Conservation (phyloP, 116 monocot genomes). For the Posidonia oceanica region DNA sequence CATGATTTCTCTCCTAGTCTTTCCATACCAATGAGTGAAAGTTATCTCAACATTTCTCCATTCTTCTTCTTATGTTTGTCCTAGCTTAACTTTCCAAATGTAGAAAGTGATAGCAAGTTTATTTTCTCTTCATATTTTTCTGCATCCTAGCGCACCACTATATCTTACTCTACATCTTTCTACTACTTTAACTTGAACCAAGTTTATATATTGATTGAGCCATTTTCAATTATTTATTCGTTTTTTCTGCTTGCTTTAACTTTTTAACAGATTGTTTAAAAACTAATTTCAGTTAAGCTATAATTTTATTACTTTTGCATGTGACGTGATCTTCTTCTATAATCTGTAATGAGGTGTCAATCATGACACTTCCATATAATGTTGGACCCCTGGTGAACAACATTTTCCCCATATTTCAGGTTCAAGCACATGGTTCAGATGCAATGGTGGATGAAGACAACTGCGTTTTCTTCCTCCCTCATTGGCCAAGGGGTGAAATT, state of each 20-base stretch:
- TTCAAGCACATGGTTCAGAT: slow-evolving; percentile 98
- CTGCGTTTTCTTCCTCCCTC: slow-evolving; percentile 89
- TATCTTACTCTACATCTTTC: no score
- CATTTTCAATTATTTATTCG: background rate
- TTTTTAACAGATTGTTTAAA: no score
- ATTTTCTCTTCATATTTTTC: background rate
- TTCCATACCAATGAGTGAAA: no score
- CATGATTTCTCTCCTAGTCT: no score
- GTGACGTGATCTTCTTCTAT: background rate
- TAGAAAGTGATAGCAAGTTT: background rate
- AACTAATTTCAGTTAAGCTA: background rate
- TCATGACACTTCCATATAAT: no score
- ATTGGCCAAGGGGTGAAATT: slow-evolving; percentile 62
- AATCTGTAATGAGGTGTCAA: no score
- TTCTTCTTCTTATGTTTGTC: no score
- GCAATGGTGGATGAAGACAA: slow-evolving; percentile 93
- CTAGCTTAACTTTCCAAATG: no score
- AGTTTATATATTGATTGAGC: no score
- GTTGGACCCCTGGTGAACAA: background rate
- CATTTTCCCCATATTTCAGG: slow-evolving; percentile 22
- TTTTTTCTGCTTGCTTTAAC: background rate
- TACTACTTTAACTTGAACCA: no score
- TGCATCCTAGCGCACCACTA: background rate
- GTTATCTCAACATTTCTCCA: no score
- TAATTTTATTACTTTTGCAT: background rate